phyloP scores from a whole-genome alignment of 495 filamentous ascomycete genomes.

The Wilcoxina mikolae region DNA sequence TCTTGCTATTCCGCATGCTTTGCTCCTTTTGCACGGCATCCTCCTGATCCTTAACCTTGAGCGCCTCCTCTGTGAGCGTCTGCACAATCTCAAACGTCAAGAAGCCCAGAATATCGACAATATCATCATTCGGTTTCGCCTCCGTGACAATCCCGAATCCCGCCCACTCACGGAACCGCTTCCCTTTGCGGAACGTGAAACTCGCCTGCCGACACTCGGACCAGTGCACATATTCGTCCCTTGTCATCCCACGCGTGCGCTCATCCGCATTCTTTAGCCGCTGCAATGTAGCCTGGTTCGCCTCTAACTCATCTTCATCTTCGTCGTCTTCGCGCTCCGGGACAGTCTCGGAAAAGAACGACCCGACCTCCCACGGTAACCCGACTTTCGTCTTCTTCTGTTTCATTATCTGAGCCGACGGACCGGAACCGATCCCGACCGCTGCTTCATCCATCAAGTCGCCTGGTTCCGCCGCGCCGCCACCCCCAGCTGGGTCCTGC shows the following conservation, averaged over 20 bases:
- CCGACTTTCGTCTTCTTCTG: constrained; percentile 90
- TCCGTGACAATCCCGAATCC: constrained; percentile 94
- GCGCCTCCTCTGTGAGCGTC: constrained; percentile 87
- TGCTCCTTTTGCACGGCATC: constrained; percentile 61
- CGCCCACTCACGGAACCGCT: constrained; percentile 96
- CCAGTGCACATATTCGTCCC: constrained; percentile 98
- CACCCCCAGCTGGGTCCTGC: constrained; percentile 45
- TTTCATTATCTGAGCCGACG: constrained; percentile 74
- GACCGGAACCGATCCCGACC: constrained; percentile 42
- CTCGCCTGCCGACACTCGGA: constrained; percentile 94
- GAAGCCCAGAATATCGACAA: constrained; percentile 96
- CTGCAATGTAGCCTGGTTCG: constrained; percentile 87
- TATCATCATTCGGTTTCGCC: constrained; percentile 93
- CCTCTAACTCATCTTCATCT: constrained; percentile 81
- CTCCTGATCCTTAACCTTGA: constrained; percentile 91
- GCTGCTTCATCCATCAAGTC: constrained; percentile 27
- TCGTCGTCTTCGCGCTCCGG: constrained; percentile 88
- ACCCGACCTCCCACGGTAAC: constrained; percentile 86
- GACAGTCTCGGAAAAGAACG: constrained; percentile 74
- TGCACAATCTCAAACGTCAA: constrained; percentile 98
- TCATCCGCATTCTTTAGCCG: constrained; percentile 90
- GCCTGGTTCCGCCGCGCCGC: constrained; percentile 30
- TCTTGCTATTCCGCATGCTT: constrained; percentile 43
- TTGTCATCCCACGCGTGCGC: constrained; percentile 91
- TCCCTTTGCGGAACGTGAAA: constrained; percentile 97